These are phyloP conservation scores for Yarrowia sp. DNA, from an alignment of 805 yeast species.

Conservation along the genomic window DNA sequence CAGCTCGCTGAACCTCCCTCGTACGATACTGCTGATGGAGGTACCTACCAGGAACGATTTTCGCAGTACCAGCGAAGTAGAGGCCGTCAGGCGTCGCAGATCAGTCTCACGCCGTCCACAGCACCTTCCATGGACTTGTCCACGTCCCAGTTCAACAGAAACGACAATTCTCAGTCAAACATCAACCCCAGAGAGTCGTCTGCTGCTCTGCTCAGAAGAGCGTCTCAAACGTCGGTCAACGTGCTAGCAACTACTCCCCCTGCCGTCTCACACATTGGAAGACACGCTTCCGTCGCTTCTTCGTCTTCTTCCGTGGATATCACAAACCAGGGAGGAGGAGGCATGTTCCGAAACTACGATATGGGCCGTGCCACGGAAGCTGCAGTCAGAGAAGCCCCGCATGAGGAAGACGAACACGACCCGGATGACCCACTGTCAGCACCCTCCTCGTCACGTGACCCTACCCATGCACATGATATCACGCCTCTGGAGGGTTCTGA, in stretches of 20 bases:
- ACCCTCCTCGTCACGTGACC: too few relatives aligned
- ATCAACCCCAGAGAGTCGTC: slow-evolving; percentile 6
- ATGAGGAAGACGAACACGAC: background rate
- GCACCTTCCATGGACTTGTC: slow-evolving; percentile 19
- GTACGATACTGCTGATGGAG: slow-evolving; percentile 14
- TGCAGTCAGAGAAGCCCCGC: background rate
- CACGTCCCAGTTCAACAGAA: background rate
- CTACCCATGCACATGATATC: background rate
- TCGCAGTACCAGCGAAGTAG: slow-evolving; percentile 14
- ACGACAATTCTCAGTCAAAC: too few relatives aligned
- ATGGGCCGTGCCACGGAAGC: background rate
- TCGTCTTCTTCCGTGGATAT: slow-evolving; percentile 23
- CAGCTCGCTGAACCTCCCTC: slow-evolving; percentile 17
- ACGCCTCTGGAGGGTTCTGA: background rate
- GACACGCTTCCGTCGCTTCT: slow-evolving; percentile 7
- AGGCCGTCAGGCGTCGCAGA: background rate
- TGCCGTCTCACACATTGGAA: background rate
- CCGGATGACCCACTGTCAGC: background rate
- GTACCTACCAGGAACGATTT: slow-evolving; percentile 17
- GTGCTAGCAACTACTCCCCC: slow-evolving; percentile 32
- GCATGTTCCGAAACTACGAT: slow-evolving; percentile 16
- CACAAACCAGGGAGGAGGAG: background rate
- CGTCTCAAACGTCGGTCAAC: slow-evolving; percentile 30
- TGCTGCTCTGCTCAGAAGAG: slow-evolving; percentile 9
- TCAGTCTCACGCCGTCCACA: background rate